These are phyloP conservation scores for Xylariaceae sp. DNA, from an alignment of 2,329 filamentous ascomycete genomes.

Conservation along the genomic window DNA sequence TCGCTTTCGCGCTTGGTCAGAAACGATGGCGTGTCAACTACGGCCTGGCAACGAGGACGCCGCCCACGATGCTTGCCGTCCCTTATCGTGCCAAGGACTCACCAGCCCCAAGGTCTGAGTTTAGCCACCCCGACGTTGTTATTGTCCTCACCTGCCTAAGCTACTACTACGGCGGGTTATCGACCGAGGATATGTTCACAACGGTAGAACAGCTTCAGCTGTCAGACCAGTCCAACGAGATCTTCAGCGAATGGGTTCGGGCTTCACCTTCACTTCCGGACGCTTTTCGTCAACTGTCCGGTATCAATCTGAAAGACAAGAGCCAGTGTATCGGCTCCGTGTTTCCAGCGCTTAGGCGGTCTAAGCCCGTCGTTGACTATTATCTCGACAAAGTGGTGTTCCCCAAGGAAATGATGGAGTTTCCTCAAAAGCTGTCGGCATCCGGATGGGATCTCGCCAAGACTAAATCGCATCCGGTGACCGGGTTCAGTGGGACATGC, in stretches of 20 bases:
- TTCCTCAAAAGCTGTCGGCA: constrained; percentile 51
- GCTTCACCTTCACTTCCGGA: constrained; percentile 25
- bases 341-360: constrained; percentile 43
- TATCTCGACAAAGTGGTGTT: constrained; percentile 54
- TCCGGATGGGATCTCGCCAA: constrained; percentile 60
- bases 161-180: constrained; percentile 51
- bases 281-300: constrained; percentile 33
- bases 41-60: constrained; percentile 36
- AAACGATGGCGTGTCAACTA: constrained; percentile 63
- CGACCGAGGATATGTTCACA: constrained; percentile 38
- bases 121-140: constrained; percentile 53
- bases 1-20: constrained; percentile 43
- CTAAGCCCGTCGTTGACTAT: constrained; percentile 53
- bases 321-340: constrained; percentile 37
- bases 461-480: constrained; percentile 38
- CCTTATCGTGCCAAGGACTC: constrained; percentile 54
- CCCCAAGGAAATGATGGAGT: constrained; percentile 53
- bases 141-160: constrained; percentile 48
- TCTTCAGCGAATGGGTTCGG: constrained; percentile 44
- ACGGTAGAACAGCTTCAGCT: constrained; percentile 39
- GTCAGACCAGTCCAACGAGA: constrained; percentile 42
- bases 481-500: constrained; percentile 66
- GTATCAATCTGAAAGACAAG: constrained; percentile 52
- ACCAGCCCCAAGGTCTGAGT: constrained; percentile 49
- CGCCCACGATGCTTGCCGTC: constrained; percentile 42